Evolutionary conservation across 495 filamentous ascomycete species (phyloP), one percentile per base, ranked within the genome.

Genomic region (Venustampulla echinocandica): DNA sequence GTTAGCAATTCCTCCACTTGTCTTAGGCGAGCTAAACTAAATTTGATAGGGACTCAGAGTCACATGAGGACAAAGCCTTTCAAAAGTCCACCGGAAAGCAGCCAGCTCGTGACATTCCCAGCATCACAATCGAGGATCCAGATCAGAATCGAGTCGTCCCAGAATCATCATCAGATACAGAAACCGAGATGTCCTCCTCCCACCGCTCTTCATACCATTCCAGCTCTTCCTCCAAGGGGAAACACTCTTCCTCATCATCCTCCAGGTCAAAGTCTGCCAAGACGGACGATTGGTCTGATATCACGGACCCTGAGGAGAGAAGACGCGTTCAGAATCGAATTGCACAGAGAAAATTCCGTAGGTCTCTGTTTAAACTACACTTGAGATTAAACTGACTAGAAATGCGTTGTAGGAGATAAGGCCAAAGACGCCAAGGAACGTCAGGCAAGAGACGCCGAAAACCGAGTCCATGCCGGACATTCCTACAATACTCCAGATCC

Each of bases 301-400:
- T 80, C 7, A 71, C 72, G 0, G 76, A 79, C 47, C 71, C 74
- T 0, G 76, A 79, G 24, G 74, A 79, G 62, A 66, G 76, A 50
- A 61, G 76, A 48, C 72, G 75, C 33, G 76, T 79, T 49, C 76
- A 80, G 50, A 80, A 80, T 56, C 67, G 75, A 23, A 73, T 78
- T 43, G 76, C 76, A 13, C 76, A 80, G 54, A 64, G 76, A 39
- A 80, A 80, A 49, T 80, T 79, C 53, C 67, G 76, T 79, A 66
- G 14, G 68, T 66, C 11, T 21, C n/a, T 9, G 3, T 6, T 43
- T 21, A 21, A 10, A n/a, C 22, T 19, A 1, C 14, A 42, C 25
- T 30, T 33, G 15, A 27, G 15, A 19, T 18, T 5, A n/a, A 34
- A 35, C 38, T 48, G 32, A 47, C 43, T 6, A 39, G 23, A 9